Base-by-base conservation (phyloP, 768 basidiomycete species). In the Lentinula raphanica region DNA sequence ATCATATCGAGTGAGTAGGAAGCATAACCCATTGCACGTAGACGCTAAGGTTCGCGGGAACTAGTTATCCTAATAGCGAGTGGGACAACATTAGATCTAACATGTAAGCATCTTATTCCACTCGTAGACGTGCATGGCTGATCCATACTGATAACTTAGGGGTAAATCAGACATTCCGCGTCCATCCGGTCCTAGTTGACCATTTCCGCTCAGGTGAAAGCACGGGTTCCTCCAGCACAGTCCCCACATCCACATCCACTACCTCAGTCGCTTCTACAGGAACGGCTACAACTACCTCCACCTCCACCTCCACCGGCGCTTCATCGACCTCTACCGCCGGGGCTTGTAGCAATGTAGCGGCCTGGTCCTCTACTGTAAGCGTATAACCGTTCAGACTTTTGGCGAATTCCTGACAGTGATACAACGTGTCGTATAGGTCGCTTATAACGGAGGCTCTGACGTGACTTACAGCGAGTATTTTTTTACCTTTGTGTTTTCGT, bases 71-170 rank as follows among this genome's bases (percentile, higher is more conserved):
- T 6, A 74, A 80, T 64, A 87, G 85, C 71, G 83, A 84, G 64
- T 90, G 82, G 81, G 83, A 84, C 68, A 89, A 89, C 68, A 79
- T 89, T 63, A 77, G 78, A 25, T 79, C 71, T 67, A 86, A 86
- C 69, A 86, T 89, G 80, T 79, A 76, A 42, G 60, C 11, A 35
- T 44, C 4, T 23, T 19, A 9, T 23, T 44, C 23, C 21, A 44
- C 23, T 12, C 42, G 9, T 12, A 19, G 19, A 35, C 8, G 32
- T 35, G 8, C 5, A 35, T 35, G 32, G 32, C 32, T 35, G 13
- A 35, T 35, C 42, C 17, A 12, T 9, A 21, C 17, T 23, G 39
- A 12, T 40, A 17, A 17, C 5, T 15, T 40, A 40, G 39, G 39
- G 39, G 39, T 40, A 40, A 12, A 40, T 40, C 13, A 8, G 32